A percentile compares a stretch with the other conserved stretches of the same genome.
Conservation (phyloP, 2,329 filamentous ascomycete genomes). For the Trichoderma simmonsii region DNA sequence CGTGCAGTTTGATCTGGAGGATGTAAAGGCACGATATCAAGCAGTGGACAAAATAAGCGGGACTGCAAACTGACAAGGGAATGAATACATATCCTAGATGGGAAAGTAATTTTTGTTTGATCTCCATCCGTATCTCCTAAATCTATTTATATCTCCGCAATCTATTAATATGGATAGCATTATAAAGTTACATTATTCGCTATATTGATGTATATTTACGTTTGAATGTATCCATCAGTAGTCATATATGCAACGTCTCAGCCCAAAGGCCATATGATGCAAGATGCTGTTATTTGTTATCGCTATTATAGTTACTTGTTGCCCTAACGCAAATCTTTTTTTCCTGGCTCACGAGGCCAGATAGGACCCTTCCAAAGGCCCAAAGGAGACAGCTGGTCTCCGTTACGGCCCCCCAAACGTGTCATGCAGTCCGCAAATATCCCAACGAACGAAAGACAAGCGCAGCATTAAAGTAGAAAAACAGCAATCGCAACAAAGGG, state of each 20-base stretch:
- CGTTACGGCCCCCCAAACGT: neutral
- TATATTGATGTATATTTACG: neutral
- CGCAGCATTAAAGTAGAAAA: neutral
- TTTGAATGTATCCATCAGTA: neutral
- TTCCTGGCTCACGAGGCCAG: neutral
- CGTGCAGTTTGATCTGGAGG: constrained; percentile 17
- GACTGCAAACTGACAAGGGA: neutral
- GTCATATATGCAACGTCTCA: neutral
- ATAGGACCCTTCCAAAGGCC: neutral
- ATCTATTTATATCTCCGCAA: neutral
- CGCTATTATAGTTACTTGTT: constrained; percentile 1
- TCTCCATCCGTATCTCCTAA: neutral
- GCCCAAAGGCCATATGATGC: neutral
- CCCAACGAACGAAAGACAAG: constrained; percentile 9
- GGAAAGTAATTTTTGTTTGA: neutral
- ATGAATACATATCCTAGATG: neutral
- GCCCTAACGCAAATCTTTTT: neutral
- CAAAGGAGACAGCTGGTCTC: constrained; percentile 12
- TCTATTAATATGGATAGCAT: neutral
- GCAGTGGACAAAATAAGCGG: neutral
- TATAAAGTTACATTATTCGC: neutral
- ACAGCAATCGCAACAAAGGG: neutral
- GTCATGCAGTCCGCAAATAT: constrained; percentile 4
- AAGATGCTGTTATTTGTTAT: neutral
- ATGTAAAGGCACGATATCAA: neutral